Evolutionary conservation across 345 rosid species (phyloP), one percentile per base, ranked within the genome.

Genomic region (Camelina sativa): DNA sequence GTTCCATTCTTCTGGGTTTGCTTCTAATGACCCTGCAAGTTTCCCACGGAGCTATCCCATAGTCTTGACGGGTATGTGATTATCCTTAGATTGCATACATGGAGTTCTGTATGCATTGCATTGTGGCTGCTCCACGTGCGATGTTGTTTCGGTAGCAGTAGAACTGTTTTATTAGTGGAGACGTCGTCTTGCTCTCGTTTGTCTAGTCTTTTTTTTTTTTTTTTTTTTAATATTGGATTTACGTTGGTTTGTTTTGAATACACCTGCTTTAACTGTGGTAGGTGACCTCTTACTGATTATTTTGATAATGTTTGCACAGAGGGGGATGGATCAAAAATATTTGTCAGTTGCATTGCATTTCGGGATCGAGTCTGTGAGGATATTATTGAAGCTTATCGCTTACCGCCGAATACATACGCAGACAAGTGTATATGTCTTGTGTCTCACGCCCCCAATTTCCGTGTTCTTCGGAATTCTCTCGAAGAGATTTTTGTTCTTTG

Each of bases 261-360:
- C 16, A 20, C 7, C n/a, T 48, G 67, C 9, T 56, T 56, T 11
- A 19, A 6, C 41, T 46, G 32, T 63, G 59, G 73, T 56, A 17
- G 68, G 11, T 65, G 68, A 57, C 20, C 59, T 55, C 53, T 65
- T 55, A 11, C 59, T 71, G 71, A 51, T 58, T 19, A 44, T 73
- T 22, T 56, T 22, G 15, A 48, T 30, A 50, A 20, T 17, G 54
- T 28, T 57, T 62, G 28, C 67, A 73, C 92, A 92, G 99, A 95
- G 96, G 99, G 99, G 48, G 98, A 92, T 86, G 99, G 99, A 7
- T 82, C 99, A 15, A 92, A 95, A 79, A 92, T 95, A 73, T 92
- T 90, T 72, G 91, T 95, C 79, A 90, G 97, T 62, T 95, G 99
- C 85, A 84, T 92, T 63, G 89, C 98, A 41, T 95, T 92, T 78